These are phyloP conservation scores for Jaminaea rosea DNA, from an alignment of 1,284 basidiomycete species.

Conservation along the genomic window DNA sequence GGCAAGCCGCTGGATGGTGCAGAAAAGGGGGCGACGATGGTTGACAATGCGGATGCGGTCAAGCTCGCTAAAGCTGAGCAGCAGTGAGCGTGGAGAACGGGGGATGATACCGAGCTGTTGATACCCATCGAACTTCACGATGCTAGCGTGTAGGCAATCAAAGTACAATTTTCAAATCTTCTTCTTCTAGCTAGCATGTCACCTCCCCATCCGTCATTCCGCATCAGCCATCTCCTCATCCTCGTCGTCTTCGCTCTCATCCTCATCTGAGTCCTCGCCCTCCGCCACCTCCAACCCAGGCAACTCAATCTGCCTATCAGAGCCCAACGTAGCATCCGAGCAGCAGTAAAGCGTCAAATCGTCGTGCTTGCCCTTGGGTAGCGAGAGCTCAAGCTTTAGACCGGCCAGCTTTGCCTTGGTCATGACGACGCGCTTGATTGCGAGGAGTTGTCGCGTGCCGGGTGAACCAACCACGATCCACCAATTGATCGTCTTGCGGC, in stretches of 20 bases:
- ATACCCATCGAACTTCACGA: too few relatives aligned
- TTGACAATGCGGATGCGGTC: constrained; percentile 7
- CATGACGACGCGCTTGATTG: constrained; percentile 91
- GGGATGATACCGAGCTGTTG: too few relatives aligned
- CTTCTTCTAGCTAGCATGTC: too few relatives aligned
- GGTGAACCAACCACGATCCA: constrained; percentile 88
- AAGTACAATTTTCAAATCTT: too few relatives aligned
- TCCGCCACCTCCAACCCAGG: constrained; percentile 28
- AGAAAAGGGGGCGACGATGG: background rate
- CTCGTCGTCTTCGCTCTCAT: constrained; percentile 24
- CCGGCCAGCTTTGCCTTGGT: constrained; percentile 57
- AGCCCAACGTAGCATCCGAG: constrained; percentile 67
- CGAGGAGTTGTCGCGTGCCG: constrained; percentile 62
- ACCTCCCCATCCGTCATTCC: too few relatives aligned
- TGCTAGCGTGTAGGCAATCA: too few relatives aligned
- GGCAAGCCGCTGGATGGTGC: constrained; percentile 1
- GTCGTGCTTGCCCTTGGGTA: constrained; percentile 59
- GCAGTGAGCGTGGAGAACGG: too few relatives aligned
- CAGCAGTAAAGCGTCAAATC: constrained; percentile 80
- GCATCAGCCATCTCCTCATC: constrained; percentile 7
- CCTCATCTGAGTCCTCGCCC: constrained; percentile 29
- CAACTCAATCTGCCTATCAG: constrained; percentile 37
- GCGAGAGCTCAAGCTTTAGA: constrained; percentile 77
- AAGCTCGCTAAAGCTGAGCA: constrained; percentile 3
- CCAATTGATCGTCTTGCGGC: constrained; percentile 85